Evolutionary conservation across 768 basidiomycete genomes (phyloP), one percentile per base, ranked within the genome.

Genomic region (Russula earlei): DNA sequence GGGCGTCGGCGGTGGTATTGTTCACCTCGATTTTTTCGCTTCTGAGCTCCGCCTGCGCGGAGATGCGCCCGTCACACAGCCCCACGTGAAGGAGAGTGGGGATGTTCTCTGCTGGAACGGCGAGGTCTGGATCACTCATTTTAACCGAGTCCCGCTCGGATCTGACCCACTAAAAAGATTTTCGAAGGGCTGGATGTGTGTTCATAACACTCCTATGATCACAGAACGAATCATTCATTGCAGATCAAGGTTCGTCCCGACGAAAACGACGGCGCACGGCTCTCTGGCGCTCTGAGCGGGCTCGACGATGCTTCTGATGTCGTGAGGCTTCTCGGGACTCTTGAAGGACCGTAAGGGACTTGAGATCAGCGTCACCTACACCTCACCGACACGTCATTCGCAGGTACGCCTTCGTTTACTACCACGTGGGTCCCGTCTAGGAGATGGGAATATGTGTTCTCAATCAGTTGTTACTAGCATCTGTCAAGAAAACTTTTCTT

Each of bases 101-200:
- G 76, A 84, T 64, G 65, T 88, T 3, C 68, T 93, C 25, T 91
- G 88, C 64, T 93, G 87, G 86, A 91, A 91, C 64, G 91, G 91
- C 58, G 87, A 93, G 74, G 88, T 84, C 44, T 44, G 69, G 69
- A 15, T 24, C 11, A 36, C 22, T 25, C 44, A 10, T 20, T 33
- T 5, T 27, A 11, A 11, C 10, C 43, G 14, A 10, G 7, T 31
- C 25, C 14, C 50, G 17, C 33, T 31, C 40, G 46, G 38, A 8
- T 25, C 29, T 37, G 61, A 19, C 22, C 5, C 48, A 9, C 24
- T 36, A 29, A 27, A 34, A 53, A 81, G 80, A 75, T 92, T 25
- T 93, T 94, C 61, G 83, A 87, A 60, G 91, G 91, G 6, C 64
- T 90, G n/a, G 72, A 85, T 67, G 90, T 87, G 52, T 54, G 75